Percentiles rank a stretch among this genome's conserved stretches.
These are phyloP conservation scores for Simplicillium sp. DNA, from an alignment of 2,329 filamentous ascomycete genomes.

Conservation along the genomic window DNA sequence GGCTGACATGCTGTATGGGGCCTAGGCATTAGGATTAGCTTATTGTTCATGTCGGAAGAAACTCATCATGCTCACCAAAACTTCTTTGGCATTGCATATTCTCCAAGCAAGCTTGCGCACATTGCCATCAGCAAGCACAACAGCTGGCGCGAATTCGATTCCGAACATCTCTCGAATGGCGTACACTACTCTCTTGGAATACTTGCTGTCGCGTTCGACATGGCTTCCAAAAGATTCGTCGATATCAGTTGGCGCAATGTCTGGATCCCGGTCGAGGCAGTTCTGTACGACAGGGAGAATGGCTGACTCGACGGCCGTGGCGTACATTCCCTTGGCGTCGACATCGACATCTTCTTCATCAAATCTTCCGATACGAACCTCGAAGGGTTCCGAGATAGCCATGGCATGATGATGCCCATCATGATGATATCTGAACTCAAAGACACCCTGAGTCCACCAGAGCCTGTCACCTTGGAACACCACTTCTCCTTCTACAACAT, in stretches of 20 bases:
- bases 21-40: constrained; percentile 32
- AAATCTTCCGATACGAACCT: constrained; percentile 75
- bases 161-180: constrained; percentile 96
- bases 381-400: constrained; percentile 87
- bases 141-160: constrained; percentile 86
- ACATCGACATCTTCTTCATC: constrained; percentile 62
- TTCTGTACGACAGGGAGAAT: constrained; percentile 79
- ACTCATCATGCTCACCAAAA: constrained; percentile 55
- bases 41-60: constrained; percentile 2
- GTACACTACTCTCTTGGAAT: constrained; percentile 82
- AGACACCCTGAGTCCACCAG: constrained; percentile 94
- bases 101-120: constrained; percentile 88
- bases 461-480: constrained; percentile 86
- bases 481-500: constrained; percentile 70
- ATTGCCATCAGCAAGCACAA: constrained; percentile 85
- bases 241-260: constrained; percentile 72
- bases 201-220: constrained; percentile 82
- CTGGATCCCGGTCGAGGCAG: constrained; percentile 84
- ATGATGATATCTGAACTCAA: constrained; percentile 96
- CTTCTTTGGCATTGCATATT: constrained; percentile 91
- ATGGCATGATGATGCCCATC: constrained; percentile 87
- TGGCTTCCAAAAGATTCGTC: constrained; percentile 79
- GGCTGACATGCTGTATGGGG: constrained; percentile 62
- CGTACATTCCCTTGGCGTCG: constrained; percentile 50
- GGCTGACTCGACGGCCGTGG: constrained; percentile 62